Base-by-base conservation (phyloP, 1,284 basidiomycete genomes). In the Ganoderma boninense region DNA sequence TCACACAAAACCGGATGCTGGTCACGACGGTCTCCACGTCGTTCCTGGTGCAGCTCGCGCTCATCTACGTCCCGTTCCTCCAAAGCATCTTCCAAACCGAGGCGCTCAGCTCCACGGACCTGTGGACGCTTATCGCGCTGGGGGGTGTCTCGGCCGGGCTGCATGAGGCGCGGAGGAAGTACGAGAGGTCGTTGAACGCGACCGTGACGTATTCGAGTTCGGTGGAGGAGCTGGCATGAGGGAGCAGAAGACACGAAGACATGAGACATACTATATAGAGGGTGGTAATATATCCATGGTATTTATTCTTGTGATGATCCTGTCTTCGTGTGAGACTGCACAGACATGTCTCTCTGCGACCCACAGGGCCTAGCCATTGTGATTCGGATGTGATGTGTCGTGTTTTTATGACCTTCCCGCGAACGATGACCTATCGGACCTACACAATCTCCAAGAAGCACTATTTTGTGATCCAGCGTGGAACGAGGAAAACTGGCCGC, bases 61-160 rank as follows among this genome's bases (percentile, higher is more conserved):
- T 99, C 73, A 89, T 99, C 70, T 99, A 99, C 80, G 87, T 99
- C 59, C 94, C 97, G 0, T 86, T 95, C 71, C 89, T 99, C 85
- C 97, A 99, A 81, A 86, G 88, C 63, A 87, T 99, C 59, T 99
- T 99, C 87, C 96, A 98, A 83, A 99, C 97, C 13, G 93, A 93
- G 73, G 90, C 93, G 8, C 85, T 99, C 18, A 84, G 85, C 40
- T 66, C 84, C 23, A 81, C 86, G 60, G 97, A 99, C 81, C 75
- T 99, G 70, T 82, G 84, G 38, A 87, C 92, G 46, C 85, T 99
- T 2, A 78, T 97, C 32, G 82, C 84, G n/a, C 82, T 98, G 40
- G 95, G 90, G 0, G 90, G 78, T 0, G 83, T 88, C 18, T 94
- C 92, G 66, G 90, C 96, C 78, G 82, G 78, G 26, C 67, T 95